Evolutionary conservation across 441 rosid genomes (phyloP), one percentile per base, ranked within the genome.

Genomic region (Adansonia rubrostipa): DNA sequence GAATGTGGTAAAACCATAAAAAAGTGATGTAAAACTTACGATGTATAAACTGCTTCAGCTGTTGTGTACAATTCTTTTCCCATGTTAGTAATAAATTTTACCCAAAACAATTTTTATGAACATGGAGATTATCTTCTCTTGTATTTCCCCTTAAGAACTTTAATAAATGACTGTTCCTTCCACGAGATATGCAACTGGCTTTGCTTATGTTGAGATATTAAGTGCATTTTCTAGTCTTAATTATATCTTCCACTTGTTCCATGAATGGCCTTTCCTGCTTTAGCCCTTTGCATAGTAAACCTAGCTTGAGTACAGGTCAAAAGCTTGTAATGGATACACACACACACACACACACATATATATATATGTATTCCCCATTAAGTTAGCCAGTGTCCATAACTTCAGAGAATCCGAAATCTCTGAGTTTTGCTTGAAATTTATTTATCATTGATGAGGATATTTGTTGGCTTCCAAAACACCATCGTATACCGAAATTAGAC

Each of bases 351-450:
- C 4, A 33, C 33, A 28, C 33, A 33, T 3, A 33, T 33, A 33
- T 33, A 33, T 33, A 33, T 33, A 33, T 33, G 69, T 83, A 87
- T 81, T 88, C 88, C n/a, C 88, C 89, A 1, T 87, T 84, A 48
- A 89, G 89, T 77, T 80, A 88, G 50, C 87, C 94, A 40, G 85
- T 75, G 63, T 89, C 88, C 85, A 88, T 88, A 36, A 91, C 88
- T 79, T 89, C 89, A 11, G 94, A 89, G 36, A 89, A 72, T 19
- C 94, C 90, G 3, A 89, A 89, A 69, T 89, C 94, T 8, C 87
- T 80, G 42, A 91, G 91, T 80, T 91, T 91, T 28, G 91, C 92
- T 75, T 85, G 87, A 17, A 91, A 33, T 33, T 33, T 33, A 87
- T 42, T 85, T 79, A 9, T 82, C 84, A 65, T 65, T 62, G 17